Base-by-base conservation (phyloP, 1,139 yeast species). In the Pichia inconspicua region DNA sequence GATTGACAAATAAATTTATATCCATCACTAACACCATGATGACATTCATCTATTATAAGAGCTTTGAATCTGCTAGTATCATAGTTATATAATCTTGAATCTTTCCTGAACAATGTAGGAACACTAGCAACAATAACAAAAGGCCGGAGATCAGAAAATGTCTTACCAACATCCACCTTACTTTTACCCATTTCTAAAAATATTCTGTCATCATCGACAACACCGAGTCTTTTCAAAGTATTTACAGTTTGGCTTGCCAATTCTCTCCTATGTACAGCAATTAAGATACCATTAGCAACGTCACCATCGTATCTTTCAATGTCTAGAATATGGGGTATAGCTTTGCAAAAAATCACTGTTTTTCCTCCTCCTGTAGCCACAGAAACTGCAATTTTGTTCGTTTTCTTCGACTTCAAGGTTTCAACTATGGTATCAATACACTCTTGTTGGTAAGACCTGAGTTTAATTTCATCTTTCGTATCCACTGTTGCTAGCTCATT, bases 351-450 rank as follows among this genome's bases (percentile, higher is more conserved):
- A 1, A 90, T 82, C 17, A 89, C 88, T 0, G 97, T 90, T 58
- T 90, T 90, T 2, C 97, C 98, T 17, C 96, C 94, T 0, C 98
- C 98, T 0, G 97, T 92, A 6, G 97, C 96, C 45, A 92, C 65
- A 15, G 89, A 85, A 2, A 88, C 89, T 0, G 94, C 97, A 1
- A 89, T 77, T 43, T 95, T 69, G 25, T 71, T 66, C 5, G 70
- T 62, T 0, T 83, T 81, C 9, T 60, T 36, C 3, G 25, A 5
- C 0, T 64, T 57, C 4, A 87, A 64, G 0, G 88, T 77, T 0
- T 64, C 57, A 1, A 79, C 58, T 28, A 92, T 78, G 0, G 73
- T 63, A 1, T 74, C 61, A 2, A 89, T 76, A 42, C 96, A 92
- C 42, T 83, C 81, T 41, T 72, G 63, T 62, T 90, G 97, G 58